Evolutionary conservation across 352 stramenopile species (phyloP).

Genomic region (Pythium phragmiticola): DNA sequence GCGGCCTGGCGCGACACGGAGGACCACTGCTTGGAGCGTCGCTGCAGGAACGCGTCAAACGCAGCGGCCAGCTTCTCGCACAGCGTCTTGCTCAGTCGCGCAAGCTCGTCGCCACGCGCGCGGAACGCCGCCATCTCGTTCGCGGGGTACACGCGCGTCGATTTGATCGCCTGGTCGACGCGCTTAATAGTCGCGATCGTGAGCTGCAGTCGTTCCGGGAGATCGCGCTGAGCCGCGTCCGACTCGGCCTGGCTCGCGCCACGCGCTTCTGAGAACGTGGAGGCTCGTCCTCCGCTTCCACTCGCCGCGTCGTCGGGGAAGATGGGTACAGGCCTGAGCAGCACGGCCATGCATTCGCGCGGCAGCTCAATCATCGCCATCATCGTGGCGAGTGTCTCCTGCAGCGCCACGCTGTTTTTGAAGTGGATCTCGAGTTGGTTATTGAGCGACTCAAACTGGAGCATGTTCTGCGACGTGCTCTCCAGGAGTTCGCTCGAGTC

Average conservation of each 20-base stretch:
- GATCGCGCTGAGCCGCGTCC: conserved; percentile 20
- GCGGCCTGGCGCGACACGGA: conserved; percentile 19
- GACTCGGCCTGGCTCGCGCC: conserved; percentile 22
- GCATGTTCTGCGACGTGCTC: conserved; percentile 63
- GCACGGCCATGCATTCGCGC: conserved; percentile 48
- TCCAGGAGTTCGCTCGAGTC: conserved; percentile 58
- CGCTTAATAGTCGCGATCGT: conserved; percentile 43
- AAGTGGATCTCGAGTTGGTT: conserved; percentile 81
- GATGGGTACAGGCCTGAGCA: conserved; percentile 48
- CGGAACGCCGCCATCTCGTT: conserved; percentile 67
- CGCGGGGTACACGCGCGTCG: conserved; percentile 52
- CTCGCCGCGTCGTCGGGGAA: conserved; percentile 40
- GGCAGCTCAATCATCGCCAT: conserved; percentile 54
- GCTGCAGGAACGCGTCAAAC: conserved; percentile 59
- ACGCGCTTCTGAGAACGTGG: conserved; percentile 2
- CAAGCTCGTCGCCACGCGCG: conserved; percentile 51
- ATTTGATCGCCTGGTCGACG: conserved; percentile 57
- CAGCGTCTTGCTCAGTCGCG: conserved; percentile 40
- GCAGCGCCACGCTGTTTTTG: conserved; percentile 70
- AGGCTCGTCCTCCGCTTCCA: neutral
- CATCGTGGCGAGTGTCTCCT: conserved; percentile 51
- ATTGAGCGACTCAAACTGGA: conserved; percentile 77
- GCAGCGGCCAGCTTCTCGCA: conserved; percentile 52
- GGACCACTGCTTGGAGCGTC: conserved; percentile 43
- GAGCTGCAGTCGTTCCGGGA: conserved; percentile 33